Base-by-base conservation (phyloP, 106 monocot species). In the Chionographis japonica region DNA sequence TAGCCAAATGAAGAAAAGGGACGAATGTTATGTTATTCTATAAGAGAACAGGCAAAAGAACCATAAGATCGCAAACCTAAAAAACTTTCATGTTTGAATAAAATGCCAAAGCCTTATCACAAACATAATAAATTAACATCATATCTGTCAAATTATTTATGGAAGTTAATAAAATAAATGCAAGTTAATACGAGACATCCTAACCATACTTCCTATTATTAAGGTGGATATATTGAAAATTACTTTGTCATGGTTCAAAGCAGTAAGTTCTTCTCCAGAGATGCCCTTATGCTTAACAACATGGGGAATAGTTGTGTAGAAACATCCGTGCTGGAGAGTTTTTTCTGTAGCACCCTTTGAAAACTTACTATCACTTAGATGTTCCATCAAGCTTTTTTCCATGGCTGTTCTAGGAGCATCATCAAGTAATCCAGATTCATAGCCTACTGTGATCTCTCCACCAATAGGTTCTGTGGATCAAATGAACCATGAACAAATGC, bases 211-310 rank as follows among this genome's bases (percentile, higher is more conserved):
- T 27, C 27, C 27, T 27, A 27, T 27, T 27, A 66, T 6, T 4
- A 35, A 8, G 19, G 58, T 13, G 17, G 37, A 14, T 38, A 13
- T 5, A 54, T 11, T 13, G 63, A 73, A 37, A 16, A 64, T 78
- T 92, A 97, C 97, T 72, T 98, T 98, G 63, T 98, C 98, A 83
- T 90, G 82, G 69, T 98, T 98, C 66, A 98, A 40, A 8, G 85
- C 74, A 60, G 98, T 93, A 12, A 98, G 83, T 54, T 90, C 87
- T 80, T 88, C 87, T 38, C 80, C 69, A 54, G 79, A 72, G 37
- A 77, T 71, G 37, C 64, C 70, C 54, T 72, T 80, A 41, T 77
- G 50, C 68, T 93, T 98, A 13, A 98, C 71, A 73, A 87, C 35
- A 68, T 71, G 74, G 27, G 90, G 98, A 75, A 93, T 85, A 64